Evolutionary conservation across 1,139 yeast species (phyloP).

Genomic region (Scheffersomyces segobiensis): DNA sequence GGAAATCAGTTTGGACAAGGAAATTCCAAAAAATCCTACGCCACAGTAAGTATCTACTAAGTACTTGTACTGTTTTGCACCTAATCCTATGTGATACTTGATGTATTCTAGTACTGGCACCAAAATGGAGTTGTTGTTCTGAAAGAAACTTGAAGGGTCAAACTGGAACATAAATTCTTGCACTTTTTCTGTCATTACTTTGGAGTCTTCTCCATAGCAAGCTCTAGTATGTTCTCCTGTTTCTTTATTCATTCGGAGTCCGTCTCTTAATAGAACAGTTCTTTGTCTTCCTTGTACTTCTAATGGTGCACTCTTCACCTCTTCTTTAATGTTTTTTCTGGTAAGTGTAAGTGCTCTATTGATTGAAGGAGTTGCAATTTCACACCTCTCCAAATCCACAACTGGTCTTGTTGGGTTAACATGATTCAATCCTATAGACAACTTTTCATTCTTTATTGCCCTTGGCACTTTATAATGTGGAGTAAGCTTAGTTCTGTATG

Average conservation of each 20-base stretch:
- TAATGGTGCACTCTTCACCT: constrained; percentile 7
- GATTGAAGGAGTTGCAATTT: constrained; percentile 30
- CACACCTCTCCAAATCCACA: constrained; percentile 32
- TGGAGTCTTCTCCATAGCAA: constrained; percentile 25
- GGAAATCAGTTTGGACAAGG: constrained; percentile 30
- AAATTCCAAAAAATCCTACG: constrained; percentile 47
- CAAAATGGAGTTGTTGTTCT: constrained; percentile 34
- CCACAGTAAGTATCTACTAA: constrained; percentile 49
- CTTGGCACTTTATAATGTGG: constrained; percentile 31
- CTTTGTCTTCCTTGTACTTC: constrained; percentile 10
- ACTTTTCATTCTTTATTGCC: constrained; percentile 3
- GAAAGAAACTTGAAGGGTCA: constrained; percentile 37
- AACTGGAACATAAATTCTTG: constrained; percentile 34
- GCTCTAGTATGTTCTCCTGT: constrained; percentile 32
- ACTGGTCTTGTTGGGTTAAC: constrained; percentile 20
- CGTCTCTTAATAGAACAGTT: constrained; percentile 34
- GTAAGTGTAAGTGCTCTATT: constrained; percentile 18
- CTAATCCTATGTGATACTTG: constrained; percentile 21
- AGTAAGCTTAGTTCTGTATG: constrained; percentile 39
- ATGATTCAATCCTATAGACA: constrained; percentile 35
- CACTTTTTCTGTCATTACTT: constrained; percentile 31
- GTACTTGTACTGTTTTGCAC: constrained; percentile 18
- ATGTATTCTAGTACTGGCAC: constrained; percentile 38
- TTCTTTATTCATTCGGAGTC: constrained; percentile 28
- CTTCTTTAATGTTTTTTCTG: constrained; percentile 8